Conservation (phyloP, 257 asterid species). For the Paulownia fortunei region DNA sequence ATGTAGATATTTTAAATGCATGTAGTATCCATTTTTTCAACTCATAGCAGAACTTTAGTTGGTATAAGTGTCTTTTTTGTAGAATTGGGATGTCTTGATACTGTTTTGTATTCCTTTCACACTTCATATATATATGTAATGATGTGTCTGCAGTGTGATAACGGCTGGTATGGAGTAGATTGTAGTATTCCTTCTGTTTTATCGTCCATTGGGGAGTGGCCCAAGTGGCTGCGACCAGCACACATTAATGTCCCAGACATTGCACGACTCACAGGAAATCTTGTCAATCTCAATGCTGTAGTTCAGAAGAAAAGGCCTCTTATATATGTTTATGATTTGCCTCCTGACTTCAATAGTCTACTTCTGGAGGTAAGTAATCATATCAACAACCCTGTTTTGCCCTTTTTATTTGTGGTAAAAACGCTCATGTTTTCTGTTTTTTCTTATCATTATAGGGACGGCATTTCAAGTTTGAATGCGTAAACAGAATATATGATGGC, state of each 20-base stretch:
- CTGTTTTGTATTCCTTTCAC: not conserved
- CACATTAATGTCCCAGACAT: slow-evolving; percentile 60
- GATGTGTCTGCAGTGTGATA: slow-evolving; percentile 67
- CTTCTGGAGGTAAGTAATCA: slow-evolving; percentile 68
- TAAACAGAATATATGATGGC: slow-evolving; percentile 84
- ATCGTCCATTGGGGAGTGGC: slow-evolving; percentile 79
- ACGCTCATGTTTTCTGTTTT: not conserved
- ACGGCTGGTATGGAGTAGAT: slow-evolving; percentile 94
- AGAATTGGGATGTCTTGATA: not conserved
- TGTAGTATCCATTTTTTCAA: too few relatives aligned
- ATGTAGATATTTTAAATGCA: too few relatives aligned
- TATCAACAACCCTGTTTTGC: slow-evolving; percentile 9
- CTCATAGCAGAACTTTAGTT: too few relatives aligned
- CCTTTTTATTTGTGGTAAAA: slow-evolving; percentile 6
- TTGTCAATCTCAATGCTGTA: slow-evolving; percentile 57
- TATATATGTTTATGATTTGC: slow-evolving; percentile 88
- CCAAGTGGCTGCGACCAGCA: slow-evolving; percentile 91
- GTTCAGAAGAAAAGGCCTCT: slow-evolving; percentile 87
- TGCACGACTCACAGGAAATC: slow-evolving; percentile 43
- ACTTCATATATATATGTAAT: slow-evolving; percentile 18
- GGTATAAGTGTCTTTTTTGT: too few relatives aligned
- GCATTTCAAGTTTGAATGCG: slow-evolving; percentile 82
- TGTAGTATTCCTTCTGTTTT: slow-evolving; percentile 87
- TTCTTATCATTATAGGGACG: slow-evolving; percentile 65
- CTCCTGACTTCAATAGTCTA: slow-evolving; percentile 86